Conservation (phyloP, 805 yeast genomes). For the Naumovozyma dairenensis region DNA sequence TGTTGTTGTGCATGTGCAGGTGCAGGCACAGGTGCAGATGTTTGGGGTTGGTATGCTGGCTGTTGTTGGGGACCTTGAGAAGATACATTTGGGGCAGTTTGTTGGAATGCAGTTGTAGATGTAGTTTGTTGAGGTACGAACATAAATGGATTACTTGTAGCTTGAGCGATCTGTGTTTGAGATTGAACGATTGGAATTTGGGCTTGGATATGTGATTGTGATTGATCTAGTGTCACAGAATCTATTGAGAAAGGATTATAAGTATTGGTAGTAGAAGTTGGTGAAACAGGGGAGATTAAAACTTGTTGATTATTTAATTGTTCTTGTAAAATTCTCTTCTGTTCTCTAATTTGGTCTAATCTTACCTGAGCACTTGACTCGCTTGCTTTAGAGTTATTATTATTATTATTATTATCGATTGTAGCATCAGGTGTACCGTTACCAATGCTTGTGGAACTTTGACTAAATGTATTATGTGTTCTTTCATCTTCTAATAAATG, state of each 20-base stretch:
- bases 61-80: conserved; percentile 18
- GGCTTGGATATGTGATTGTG: conserved; percentile 14
- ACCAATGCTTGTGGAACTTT: conserved; percentile 9
- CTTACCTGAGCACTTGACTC: conserved; percentile 27
- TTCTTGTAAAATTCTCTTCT: conserved; percentile 24
- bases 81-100: conserved; percentile 7
- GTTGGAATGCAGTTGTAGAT: conserved; percentile 4
- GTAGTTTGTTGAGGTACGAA: conserved; percentile 10
- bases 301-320: conserved; percentile 26
- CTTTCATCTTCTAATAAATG: conserved; percentile 70
- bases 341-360: conserved; percentile 27
- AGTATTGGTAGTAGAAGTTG: conserved; percentile 9
- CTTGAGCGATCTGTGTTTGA: conserved; percentile 11
- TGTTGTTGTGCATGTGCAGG: conserved; percentile 17
- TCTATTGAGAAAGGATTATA: conserved; percentile 6
- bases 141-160: conserved; percentile 10
- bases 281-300: conserved; percentile 11
- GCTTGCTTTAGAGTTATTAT: background rate
- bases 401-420: conserved; percentile 4
- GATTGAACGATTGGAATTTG: conserved; percentile 9
- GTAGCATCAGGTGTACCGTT: conserved; percentile 7
- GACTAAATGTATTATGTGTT: conserved; percentile 14
- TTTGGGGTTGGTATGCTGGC: conserved; percentile 15
- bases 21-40: background rate
- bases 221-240: conserved; percentile 7